A percentile compares a stretch with the other conserved stretches of the same genome.
phyloP scores from a whole-genome alignment of 306 rosid species.

The Gleditsia sinensis region DNA sequence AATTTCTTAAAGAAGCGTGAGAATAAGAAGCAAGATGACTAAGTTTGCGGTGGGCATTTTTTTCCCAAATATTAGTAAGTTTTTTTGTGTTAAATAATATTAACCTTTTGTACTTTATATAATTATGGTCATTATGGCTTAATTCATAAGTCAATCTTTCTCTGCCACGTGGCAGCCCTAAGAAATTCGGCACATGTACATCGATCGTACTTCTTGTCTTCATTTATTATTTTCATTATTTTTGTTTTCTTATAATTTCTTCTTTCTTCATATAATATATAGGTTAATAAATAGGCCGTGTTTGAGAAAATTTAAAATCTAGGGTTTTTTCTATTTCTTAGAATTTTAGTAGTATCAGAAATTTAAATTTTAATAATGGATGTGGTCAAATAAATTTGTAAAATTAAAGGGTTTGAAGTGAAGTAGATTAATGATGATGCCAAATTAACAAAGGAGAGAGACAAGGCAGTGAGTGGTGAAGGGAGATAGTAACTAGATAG shows the following conservation, averaged over 20 bases:
- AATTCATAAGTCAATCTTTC: background rate
- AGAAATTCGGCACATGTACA: no score
- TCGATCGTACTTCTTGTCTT: no score
- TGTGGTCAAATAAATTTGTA: no score
- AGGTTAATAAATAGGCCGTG: background rate
- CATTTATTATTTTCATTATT: no score
- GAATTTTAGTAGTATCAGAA: background rate
- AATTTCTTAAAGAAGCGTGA: background rate
- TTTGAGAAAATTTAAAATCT: background rate
- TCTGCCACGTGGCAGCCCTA: no score
- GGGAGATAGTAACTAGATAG: slow-evolving; percentile 22
- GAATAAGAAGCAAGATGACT: background rate
- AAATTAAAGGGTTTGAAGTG: background rate
- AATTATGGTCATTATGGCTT: background rate
- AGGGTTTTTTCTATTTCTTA: background rate
- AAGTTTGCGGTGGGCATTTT: background rate
- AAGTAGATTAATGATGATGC: background rate
- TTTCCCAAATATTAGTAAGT: background rate
- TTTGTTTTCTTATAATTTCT: no score
- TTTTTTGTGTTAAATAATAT: no score
- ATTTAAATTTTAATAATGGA: background rate
- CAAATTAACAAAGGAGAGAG: background rate
- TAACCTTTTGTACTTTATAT: no score
- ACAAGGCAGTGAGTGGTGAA: slow-evolving; percentile 17
- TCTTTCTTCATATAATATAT: no score